These are phyloP conservation scores for Capsella bursapastoris DNA, from an alignment of 345 rosid species.

Conservation along the genomic window DNA sequence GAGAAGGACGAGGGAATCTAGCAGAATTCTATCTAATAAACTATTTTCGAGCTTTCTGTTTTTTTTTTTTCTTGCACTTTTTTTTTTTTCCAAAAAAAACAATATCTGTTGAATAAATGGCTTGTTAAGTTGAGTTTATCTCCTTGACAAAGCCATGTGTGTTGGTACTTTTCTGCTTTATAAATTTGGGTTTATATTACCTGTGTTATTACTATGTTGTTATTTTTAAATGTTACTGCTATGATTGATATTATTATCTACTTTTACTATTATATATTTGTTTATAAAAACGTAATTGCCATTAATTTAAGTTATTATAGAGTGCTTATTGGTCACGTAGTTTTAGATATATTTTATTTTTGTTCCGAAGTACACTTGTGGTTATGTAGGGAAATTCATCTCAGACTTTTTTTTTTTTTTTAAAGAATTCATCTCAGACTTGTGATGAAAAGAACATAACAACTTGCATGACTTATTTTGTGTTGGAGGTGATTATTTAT, in stretches of 20 bases:
- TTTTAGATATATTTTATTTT: too few relatives aligned
- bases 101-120: background rate
- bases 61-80: background rate
- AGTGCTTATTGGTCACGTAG: too few relatives aligned
- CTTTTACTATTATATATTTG: too few relatives aligned
- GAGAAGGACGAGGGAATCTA: constrained; percentile 50
- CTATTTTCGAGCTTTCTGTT: constrained; percentile 30
- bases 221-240: background rate
- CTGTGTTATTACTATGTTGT: background rate
- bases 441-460: too few relatives aligned
- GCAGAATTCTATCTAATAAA: constrained; percentile 30
- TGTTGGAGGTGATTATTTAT: too few relatives aligned
- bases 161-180: constrained; percentile 7
- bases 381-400: too few relatives aligned
- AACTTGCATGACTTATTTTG: too few relatives aligned
- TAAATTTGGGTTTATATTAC: constrained; percentile 2
- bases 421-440: too few relatives aligned
- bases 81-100: background rate
- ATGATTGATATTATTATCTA: background rate
- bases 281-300: too few relatives aligned
- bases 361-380: too few relatives aligned
- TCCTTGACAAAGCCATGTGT: constrained; percentile 33
- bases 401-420: too few relatives aligned
- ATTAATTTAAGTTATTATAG: too few relatives aligned
- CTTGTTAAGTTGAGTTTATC: constrained; percentile 28